Evolutionary conservation across 2,329 filamentous ascomycete species (phyloP).

Genomic region (Xylaria sp.): DNA sequence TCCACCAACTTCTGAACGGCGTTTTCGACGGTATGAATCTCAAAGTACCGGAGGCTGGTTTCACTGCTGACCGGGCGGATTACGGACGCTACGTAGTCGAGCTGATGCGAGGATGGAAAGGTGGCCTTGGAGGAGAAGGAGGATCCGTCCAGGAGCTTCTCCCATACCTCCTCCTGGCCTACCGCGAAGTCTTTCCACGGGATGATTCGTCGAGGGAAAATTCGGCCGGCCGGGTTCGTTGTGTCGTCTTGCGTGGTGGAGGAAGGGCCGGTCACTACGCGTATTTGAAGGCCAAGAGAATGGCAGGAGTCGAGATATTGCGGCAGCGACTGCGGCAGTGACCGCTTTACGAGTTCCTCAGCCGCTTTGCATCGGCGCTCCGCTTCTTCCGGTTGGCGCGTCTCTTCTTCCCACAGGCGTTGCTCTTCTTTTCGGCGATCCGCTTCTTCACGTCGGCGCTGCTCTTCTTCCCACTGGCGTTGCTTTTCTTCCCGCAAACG

Average conservation of each 20-base stretch:
- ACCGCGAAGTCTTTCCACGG: conserved; percentile 39
- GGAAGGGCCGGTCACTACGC: conserved; percentile 37
- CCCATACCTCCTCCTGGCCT: conserved; percentile 36
- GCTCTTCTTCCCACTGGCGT: no score
- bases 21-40: conserved; percentile 42
- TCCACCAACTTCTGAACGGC: conserved; percentile 40
- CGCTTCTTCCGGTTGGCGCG: no score
- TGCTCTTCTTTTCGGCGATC: no score
- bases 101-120: conserved; percentile 39
- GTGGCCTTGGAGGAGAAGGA: conserved; percentile 32
- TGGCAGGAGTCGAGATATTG: conserved; percentile 40
- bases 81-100: conserved; percentile 38
- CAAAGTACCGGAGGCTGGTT: conserved; percentile 38
- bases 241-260: conserved; percentile 39
- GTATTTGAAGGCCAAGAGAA: conserved; percentile 33
- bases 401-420: no score
- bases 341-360: conserved; percentile 6
- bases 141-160: conserved; percentile 26
- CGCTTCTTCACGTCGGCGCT: no score
- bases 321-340: conserved; percentile 25
- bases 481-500: no score
- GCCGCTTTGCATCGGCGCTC: conserved; percentile 32
- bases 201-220: conserved; percentile 41
- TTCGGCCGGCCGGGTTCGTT: conserved; percentile 38
- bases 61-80: conserved; percentile 41